A percentile compares a stretch with the other conserved stretches of the same genome.
Evolutionary conservation across 441 rosid species (phyloP).

Genomic region (Pelargonium fulgidum): DNA sequence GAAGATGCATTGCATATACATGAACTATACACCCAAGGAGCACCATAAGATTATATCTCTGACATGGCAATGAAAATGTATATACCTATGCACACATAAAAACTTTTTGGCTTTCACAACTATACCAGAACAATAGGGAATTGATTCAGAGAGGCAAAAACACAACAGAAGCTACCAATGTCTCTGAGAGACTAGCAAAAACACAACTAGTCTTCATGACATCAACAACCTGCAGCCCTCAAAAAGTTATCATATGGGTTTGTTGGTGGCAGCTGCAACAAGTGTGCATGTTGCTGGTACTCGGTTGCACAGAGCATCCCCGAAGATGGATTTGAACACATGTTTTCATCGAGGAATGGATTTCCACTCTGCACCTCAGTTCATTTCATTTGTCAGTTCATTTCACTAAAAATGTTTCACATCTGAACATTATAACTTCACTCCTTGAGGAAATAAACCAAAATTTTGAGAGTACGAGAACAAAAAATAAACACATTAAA

Average conservation of each 20-base stretch:
- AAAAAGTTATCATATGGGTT: constrained; percentile 71
- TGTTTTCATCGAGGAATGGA: constrained; percentile 44
- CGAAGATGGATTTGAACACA: constrained; percentile 22
- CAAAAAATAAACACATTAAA: too few species aligned
- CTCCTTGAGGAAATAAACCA: not conserved
- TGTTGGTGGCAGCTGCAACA: constrained; percentile 56
- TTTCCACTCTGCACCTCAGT: constrained; percentile 41
- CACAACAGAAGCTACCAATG: too few species aligned
- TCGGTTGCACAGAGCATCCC: constrained; percentile 38
- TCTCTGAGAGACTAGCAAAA: too few species aligned
- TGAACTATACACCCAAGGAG: too few species aligned
- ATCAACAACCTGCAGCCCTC: constrained; percentile 69
- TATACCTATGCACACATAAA: too few species aligned
- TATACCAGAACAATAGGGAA: too few species aligned
- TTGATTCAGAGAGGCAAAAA: too few species aligned
- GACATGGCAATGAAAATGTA: too few species aligned
- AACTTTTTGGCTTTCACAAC: too few species aligned
- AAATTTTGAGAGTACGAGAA: not conserved
- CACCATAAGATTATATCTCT: too few species aligned
- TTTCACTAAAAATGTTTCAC: not conserved
- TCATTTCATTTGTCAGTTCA: constrained; percentile 1
- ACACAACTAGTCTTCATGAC: not conserved
- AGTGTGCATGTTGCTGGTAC: constrained; percentile 47
- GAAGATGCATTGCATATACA: too few species aligned
- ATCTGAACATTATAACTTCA: not conserved